Percentiles rank a stretch among this genome's conserved stretches.
Conservation (phyloP, 1,284 basidiomycete species). For the Apiotrichum montevideense region DNA sequence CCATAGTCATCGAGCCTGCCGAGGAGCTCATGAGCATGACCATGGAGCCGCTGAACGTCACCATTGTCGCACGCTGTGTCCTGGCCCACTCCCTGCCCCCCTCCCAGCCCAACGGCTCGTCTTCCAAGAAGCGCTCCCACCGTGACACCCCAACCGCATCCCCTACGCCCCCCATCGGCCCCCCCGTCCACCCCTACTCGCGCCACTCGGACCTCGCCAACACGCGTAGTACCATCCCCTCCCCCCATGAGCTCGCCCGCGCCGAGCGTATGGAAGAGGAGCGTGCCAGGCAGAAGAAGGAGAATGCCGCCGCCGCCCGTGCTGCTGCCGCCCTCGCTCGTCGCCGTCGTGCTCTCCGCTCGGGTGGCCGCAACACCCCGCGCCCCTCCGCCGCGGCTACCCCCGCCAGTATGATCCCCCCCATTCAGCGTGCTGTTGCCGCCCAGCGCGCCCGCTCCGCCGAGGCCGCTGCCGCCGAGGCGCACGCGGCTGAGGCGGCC, state of each 20-base stretch:
- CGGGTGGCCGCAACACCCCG: conserved; percentile 5
- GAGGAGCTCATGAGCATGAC: conserved; percentile 12
- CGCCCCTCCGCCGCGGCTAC: conserved; percentile 9
- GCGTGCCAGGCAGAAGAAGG: conserved; percentile 27
- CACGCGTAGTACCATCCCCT: conserved; percentile 26
- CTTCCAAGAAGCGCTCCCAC: conserved; percentile 9
- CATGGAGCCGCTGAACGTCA: conserved; percentile 25
- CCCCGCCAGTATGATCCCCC: conserved; percentile 16
- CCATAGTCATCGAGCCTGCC: conserved; percentile 3
- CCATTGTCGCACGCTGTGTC: conserved; percentile 31
- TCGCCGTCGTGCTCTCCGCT: conserved; percentile 13
- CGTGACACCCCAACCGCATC: conserved; percentile 16
- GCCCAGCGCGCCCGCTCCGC: conserved; percentile 15
- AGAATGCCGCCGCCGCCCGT: conserved; percentile 27
- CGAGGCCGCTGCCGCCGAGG: conserved; percentile 12
- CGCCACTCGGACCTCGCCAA: conserved; percentile 28
- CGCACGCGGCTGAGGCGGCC: conserved; percentile 3
- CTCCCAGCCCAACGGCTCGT: conserved; percentile 1
- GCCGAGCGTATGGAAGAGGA: conserved; percentile 25
- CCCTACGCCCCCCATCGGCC: conserved; percentile 4
- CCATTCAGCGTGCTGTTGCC: conserved; percentile 17
- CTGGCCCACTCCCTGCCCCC: conserved; percentile 12
- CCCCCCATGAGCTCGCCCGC: conserved; percentile 24
- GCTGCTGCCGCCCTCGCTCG: conserved; percentile 22
- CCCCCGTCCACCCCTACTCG: conserved; percentile 29